These are phyloP conservation scores for Lipomyces sp. DNA, from an alignment of 805 yeast genomes.

Conservation along the genomic window DNA sequence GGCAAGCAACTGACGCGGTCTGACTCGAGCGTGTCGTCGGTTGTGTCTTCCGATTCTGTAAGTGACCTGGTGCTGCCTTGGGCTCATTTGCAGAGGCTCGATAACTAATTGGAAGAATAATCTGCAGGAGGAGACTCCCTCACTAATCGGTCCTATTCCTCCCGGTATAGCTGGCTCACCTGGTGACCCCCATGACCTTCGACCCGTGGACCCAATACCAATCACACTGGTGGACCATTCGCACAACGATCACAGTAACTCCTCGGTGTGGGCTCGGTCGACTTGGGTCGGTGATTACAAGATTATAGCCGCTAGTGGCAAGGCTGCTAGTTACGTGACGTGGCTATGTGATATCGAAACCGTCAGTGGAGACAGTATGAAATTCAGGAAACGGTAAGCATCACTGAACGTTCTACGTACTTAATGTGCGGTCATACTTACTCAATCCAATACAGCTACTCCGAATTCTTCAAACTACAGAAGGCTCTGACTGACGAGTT, in stretches of 20 bases:
- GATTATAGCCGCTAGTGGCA: slow-evolving; percentile 40
- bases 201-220: slow-evolving; percentile 42
- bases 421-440: not conserved
- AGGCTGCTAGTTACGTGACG: slow-evolving; percentile 44
- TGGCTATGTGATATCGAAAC: slow-evolving; percentile 44
- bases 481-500: slow-evolving; percentile 39
- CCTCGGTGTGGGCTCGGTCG: slow-evolving; percentile 41
- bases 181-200: slow-evolving; percentile 29
- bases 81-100: too few species aligned
- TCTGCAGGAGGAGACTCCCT: too few species aligned
- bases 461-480: slow-evolving; percentile 57
- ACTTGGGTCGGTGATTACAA: slow-evolving; percentile 43
- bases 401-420: not conserved
- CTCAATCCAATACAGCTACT: slow-evolving; percentile 45
- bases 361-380: slow-evolving; percentile 14
- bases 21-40: slow-evolving; percentile 11
- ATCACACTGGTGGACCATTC: slow-evolving; percentile 41
- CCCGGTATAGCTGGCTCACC: slow-evolving; percentile 17
- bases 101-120: too few species aligned
- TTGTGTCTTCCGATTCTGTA: slow-evolving; percentile 17
- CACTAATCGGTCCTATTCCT: not conserved
- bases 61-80: too few species aligned
- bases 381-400: slow-evolving; percentile 14
- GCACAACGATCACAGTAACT: slow-evolving; percentile 22
- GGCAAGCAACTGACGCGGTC: slow-evolving; percentile 1